Evolutionary conservation across 139 green algal species (phyloP), one percentile per base, ranked within the genome.

Genomic region (Micromonas pusilla): DNA sequence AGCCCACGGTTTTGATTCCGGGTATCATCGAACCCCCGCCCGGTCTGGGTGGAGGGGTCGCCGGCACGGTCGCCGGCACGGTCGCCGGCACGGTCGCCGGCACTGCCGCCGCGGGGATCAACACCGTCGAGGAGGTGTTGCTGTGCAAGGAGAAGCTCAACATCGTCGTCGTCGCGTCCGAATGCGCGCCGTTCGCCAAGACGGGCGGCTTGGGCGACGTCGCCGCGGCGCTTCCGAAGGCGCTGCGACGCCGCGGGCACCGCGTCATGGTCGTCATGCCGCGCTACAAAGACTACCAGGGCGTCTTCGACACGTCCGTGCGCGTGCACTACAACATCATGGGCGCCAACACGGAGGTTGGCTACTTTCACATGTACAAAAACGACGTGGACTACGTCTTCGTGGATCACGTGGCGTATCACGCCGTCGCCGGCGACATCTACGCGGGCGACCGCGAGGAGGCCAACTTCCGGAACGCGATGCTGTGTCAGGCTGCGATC

Each of bases 101-200:
- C 16, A 16, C 9, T 57, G 6, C 53, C 45, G 16, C 9, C 45
- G 45, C 45, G 45, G 9, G 9, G 45, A 57, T 57, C 9, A 57
- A 9, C 45, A 16, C 9, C 9, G 45, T 23, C 9, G 16, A 9
- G 45, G 9, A 57, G 45, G 16, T 23, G 45, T 23, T 57, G 45
- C 45, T 57, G 20, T 73, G 66, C 16, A 52, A 20, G 23, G 66
- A 73, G 37, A 73, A 73, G 33, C 37, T 73, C 33, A 77, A 77
- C 75, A 71, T 99, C 28, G 90, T 99, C 38, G 88, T 99, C 81
- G 95, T 98, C n/a, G 93, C 91, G 0, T 85, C 93, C 2, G 95
- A 99, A 85, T 97, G 90, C 52, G 94, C 94, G 5, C 95, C 95
- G 2, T 98, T 93, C 91, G 94, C 89, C 30, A 99, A 98, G 77